Base-by-base conservation (phyloP, 805 yeast genomes). In the Yamadazyma philogaea region DNA sequence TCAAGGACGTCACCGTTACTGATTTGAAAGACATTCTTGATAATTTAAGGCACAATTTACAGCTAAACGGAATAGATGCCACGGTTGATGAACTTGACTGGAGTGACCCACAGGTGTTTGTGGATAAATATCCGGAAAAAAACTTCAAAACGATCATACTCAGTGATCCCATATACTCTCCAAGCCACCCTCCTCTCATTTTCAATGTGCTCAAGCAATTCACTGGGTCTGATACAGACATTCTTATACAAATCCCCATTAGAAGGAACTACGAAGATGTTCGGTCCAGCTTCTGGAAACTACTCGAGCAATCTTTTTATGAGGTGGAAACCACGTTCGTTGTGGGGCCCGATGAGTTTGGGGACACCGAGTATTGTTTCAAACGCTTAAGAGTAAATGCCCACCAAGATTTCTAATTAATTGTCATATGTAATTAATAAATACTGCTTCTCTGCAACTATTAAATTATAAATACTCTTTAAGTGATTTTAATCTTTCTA, bases 141-240 rank as follows among this genome's bases (percentile, higher is more conserved):
- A 62, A 59, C 33, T 87, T 75, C 57, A 73, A 77, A 31, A 77
- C 87, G 0, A 69, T 91, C 3, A 66, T 93, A 0, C 63, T 88
- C 3, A 84, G 96, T 16, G 99, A 91, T 60, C 96, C 97, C 0
- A 80, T 91, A 2, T 91, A 93, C 59, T 85, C 96, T 0, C 66
- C 82, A 0, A 74, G 78, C 24, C 98, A 91, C 56, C 97, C 97
- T 1, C 58, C 60, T 12, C 78, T 86, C 79, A 79, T 91, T 1
- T 75, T 77, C 4, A 60, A 76, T 37, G 82, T 87, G 74, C 65
- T 90, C 5, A 52, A 55, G 3, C 49, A 53, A 32, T 81, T 86
- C 41, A 53, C 82, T 16, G 43, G 44, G 10, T 12, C 42, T 0
- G 60, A 55, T 2, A 64, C 84, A 0, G 56, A 74, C 6, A 79